These are phyloP conservation scores for Eucalyptus decipiens DNA, from an alignment of 345 rosid genomes.

Conservation along the genomic window DNA sequence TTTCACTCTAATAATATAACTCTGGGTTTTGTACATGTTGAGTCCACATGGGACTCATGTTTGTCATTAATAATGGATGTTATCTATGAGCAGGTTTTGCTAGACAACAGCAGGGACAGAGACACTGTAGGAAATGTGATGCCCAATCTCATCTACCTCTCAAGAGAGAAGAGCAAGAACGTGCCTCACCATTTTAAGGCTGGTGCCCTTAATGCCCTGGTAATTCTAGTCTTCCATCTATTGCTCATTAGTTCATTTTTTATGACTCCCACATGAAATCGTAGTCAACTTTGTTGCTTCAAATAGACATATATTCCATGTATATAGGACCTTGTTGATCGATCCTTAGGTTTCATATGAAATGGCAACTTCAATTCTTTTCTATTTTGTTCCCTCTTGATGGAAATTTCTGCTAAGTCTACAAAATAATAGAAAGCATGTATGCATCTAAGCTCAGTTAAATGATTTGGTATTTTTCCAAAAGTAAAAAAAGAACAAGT, in stretches of 20 bases:
- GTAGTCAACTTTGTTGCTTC: no score
- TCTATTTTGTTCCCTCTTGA: no score
- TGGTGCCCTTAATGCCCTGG: slow-evolving; percentile 73
- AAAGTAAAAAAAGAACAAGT: no score
- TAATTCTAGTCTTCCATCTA: background rate
- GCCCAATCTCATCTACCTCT: slow-evolving; percentile 47
- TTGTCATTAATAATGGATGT: background rate
- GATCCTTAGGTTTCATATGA: no score
- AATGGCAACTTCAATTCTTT: no score
- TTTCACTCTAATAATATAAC: background rate
- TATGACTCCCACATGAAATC: no score
- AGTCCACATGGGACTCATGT: background rate
- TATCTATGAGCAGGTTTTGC: slow-evolving; percentile 16
- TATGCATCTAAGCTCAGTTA: no score
- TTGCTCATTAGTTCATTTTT: background rate
- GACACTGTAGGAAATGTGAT: slow-evolving; percentile 17
- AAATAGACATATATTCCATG: no score
- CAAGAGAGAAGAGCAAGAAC: slow-evolving; percentile 2
- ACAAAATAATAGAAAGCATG: no score
- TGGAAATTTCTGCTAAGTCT: no score
- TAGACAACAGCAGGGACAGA: slow-evolving; percentile 22
- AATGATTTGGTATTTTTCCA: no score
- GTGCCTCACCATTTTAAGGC: slow-evolving; percentile 61
- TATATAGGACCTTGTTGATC: no score
- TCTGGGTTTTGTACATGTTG: background rate